phyloP scores from a whole-genome alignment of 805 yeast species.

The Kodamaea neixiangensis region DNA sequence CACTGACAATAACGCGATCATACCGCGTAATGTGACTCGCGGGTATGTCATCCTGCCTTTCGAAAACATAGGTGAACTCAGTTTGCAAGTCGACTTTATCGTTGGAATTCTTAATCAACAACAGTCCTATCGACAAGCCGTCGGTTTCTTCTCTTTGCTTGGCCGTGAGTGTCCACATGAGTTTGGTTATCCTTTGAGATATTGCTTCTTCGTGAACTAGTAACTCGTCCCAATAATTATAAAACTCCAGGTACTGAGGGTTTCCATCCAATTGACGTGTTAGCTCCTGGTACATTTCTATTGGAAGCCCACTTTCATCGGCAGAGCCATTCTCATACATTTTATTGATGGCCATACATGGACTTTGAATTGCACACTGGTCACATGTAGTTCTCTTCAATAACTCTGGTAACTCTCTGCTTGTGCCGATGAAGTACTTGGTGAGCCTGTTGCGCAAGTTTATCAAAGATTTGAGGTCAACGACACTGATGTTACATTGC shows the following conservation, averaged over 20 bases:
- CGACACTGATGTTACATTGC: constrained; percentile 51
- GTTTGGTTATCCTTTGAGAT: constrained; percentile 50
- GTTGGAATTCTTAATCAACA: constrained; percentile 39
- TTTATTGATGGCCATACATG: constrained; percentile 67
- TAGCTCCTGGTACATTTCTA: constrained; percentile 46
- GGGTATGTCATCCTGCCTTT: constrained; percentile 37
- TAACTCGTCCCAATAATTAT: constrained; percentile 70
- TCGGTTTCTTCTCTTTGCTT: constrained; percentile 58
- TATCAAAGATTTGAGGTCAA: constrained; percentile 67
- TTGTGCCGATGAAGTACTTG: constrained; percentile 51
- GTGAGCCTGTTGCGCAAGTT: constrained; percentile 74
- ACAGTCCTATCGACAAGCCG: constrained; percentile 59
- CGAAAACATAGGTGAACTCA: constrained; percentile 50
- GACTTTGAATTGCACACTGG: constrained; percentile 53
- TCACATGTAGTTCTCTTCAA: constrained; percentile 57
- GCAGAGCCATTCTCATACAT: constrained; percentile 60
- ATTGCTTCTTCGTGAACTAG: constrained; percentile 74
- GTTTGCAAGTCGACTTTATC: constrained; percentile 24
- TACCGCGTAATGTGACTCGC: constrained; percentile 47
- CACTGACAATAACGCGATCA: constrained; percentile 76
- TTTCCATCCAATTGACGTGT: constrained; percentile 52
- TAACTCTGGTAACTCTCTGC: constrained; percentile 55
- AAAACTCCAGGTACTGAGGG: constrained; percentile 52
- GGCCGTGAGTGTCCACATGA: constrained; percentile 68
- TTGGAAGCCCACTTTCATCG: constrained; percentile 53